Base-by-base conservation (phyloP, 371 early-diverging fungal genomes). In the Mucor plumbeus region DNA sequence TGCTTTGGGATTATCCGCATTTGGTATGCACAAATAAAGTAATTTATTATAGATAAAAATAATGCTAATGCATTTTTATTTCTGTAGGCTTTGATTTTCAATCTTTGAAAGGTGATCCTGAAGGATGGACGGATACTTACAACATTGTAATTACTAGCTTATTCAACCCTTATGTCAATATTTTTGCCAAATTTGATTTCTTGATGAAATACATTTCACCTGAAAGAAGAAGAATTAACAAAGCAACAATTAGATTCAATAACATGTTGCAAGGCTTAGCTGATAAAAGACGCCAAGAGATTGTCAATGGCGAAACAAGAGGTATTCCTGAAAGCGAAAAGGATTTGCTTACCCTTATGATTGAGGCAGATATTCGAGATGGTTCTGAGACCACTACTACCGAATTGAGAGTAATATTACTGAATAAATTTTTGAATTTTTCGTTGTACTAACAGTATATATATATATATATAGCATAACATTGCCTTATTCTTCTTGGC, bases 261-360 rank as follows among this genome's bases (percentile, higher is more conserved):
- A 36, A 35, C 5, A 70, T 70, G 71, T 3, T 70, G 19, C 59
- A 65, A 7, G 41, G 31, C 0, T 36, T 70, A 8, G 50, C 61
- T 26, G 43, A 59, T 2, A 65, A 53, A 15, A 65, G 59, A 34
- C 19, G 71, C 14, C 50, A 62, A 21, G 66, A 70, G n/a, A 70
- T 70, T 0, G 11, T 39, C 0, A n/a, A 15, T 44, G 65, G 63
- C 0, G 8, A 31, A 33, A 48, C 31, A 17, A 59, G 64, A 0
- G 41, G 47, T 10, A 21, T 61, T 1, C 63, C 56, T 5, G 86
- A 87, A 19, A 80, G 72, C 41, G 83, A 83, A 63, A 39, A 39
- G 15, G 63, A 54, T 10, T 31, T 63, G 10, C 31, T 63, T 13
- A 53, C 31, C 3, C n/a, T 54, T 2, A 53, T 63, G 53, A 53